Evolutionary conservation across 2,329 filamentous ascomycete genomes (phyloP), one percentile per base, ranked within the genome.

Genomic region (Neofusicoccum sp.): DNA sequence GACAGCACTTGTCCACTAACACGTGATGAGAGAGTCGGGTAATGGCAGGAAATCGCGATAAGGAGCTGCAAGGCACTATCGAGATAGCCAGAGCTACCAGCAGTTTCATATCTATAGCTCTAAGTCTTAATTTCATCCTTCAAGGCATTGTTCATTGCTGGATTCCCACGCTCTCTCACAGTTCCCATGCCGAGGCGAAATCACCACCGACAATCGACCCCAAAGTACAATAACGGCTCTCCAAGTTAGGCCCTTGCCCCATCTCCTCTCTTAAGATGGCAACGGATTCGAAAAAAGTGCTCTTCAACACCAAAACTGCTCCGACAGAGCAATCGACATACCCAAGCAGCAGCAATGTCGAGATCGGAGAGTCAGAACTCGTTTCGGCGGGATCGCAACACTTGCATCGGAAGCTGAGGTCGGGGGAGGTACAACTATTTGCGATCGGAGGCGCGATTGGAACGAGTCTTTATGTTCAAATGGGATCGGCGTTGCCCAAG

Each of bases 371-470:
- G 16, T 39, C 56, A 11, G 22, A 45, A n/a, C 45, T 60, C 16
- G 28, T 60, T 12, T 47, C 56, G 11, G 56, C 44, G 16, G 45
- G 45, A 11, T 49, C 56, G 29, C 56, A 60, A 33, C 56, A 60
- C 12, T 28, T 60, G 43, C 56, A 60, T n/a, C 44, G 56, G 14
- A 60, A 60, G 37, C 31, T 60, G 31, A n/a, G 56, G 6, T 48
- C 43, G 8, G 49, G 34, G 6, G 56, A 60, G n/a, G 56, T 60
- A 5, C 56, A 60, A 28, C 56, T 60, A 4, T 60, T 60, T 37
- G 56, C 56, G 31, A 60, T 60, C 33, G 56, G 56, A 7, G 56
- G 56, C 44, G 56, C 56, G 9, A 60, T 60, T 41, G 56, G 56
- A 8, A 60, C 56, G 6, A 48, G 43, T n/a, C 28, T 60, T 31